Evolutionary conservation across 2,329 filamentous ascomycete species (phyloP), one percentile per base, ranked within the genome.

Genomic region (Talaromyces albobiverticillius): DNA sequence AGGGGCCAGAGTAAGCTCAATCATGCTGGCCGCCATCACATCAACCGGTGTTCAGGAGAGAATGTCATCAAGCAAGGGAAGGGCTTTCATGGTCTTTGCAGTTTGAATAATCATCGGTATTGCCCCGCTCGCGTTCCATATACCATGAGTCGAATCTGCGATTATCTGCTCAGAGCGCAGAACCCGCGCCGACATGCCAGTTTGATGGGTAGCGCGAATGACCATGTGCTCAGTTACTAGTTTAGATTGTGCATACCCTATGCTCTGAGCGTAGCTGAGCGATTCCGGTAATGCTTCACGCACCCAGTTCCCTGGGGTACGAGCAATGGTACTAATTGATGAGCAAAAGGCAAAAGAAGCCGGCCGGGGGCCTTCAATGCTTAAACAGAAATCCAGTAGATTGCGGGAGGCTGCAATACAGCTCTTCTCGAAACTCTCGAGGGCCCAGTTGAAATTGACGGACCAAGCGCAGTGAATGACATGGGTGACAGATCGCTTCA

Each of bases 381-480:
- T 62, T 1, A 75, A 64, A 46, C 67, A 72, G 13, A 75, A 61
- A 47, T 69, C 61, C 38, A 74, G 66, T 11, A 71, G 59, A 57
- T 82, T 76, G 10, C 67, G 67, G 10, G 81, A 67, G 25, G 74
- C 77, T 3, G 71, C 67, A 29, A 85, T 77, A 58, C 79, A 78
- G n/a, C n/a, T n/a, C n/a, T 73, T 72, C 45, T 76, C 75, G 60
- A 86, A 86, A 55, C 77, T 81, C 36, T 67, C 68, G 1, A 87
- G 70, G 4, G 77, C 75, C 49, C 83, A 71, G 22, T 77, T 79
- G 71, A 87, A 86, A 65, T 86, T 86, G 16, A 87, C 84, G 2
- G 79, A 75, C 84, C 84, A 87, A 22, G 83, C 83, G 7, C 83
- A 74, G 64, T 87, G 84, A 53, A 88, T 77, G 16, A 89, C 72